Percentiles rank a stretch among this genome's conserved stretches.
Conservation (phyloP, 73 alveolate genomes). For the Halteria grandinella region DNA sequence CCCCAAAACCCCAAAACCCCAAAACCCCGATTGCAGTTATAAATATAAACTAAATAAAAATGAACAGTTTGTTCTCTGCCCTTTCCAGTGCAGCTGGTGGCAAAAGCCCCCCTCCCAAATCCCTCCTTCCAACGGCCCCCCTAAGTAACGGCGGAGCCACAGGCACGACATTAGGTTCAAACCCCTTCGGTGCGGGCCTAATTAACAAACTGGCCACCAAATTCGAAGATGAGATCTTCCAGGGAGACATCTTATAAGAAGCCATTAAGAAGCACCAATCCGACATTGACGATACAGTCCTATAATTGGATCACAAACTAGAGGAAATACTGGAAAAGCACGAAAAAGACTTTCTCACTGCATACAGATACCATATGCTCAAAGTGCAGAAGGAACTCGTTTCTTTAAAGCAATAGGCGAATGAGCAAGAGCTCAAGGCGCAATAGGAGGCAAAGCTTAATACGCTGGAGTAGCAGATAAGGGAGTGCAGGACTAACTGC, state of each 20-base stretch:
- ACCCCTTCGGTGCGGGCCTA: no score
- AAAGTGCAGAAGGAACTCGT: slow-evolving; percentile 62
- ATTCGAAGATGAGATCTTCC: no score
- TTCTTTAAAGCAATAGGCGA: slow-evolving; percentile 35
- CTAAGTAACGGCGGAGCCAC: no score
- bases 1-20: no score
- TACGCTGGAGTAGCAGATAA: slow-evolving; percentile 4
- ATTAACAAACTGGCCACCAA: no score
- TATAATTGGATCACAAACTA: slow-evolving; percentile 27
- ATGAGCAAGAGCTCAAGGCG: slow-evolving; percentile 37
- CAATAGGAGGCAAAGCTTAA: slow-evolving; percentile 34
- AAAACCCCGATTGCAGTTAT: no score
- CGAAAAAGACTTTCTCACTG: slow-evolving; percentile 65
- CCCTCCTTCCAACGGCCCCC: no score
- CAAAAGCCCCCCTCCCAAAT: no score
- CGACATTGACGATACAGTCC: slow-evolving; percentile 7
- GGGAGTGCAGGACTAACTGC: slow-evolving; percentile 5
- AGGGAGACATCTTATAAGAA: no score
- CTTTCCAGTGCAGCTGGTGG: no score
- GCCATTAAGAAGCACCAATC: slow-evolving; percentile 17
- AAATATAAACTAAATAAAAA: neutral
- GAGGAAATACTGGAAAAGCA: slow-evolving; percentile 52
- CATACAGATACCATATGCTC: slow-evolving; percentile 30
- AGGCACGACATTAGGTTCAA: no score
- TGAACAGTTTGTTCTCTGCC: no score